Base-by-base conservation (phyloP, 352 stramenopile species). In the Lagenidium giganteum region DNA sequence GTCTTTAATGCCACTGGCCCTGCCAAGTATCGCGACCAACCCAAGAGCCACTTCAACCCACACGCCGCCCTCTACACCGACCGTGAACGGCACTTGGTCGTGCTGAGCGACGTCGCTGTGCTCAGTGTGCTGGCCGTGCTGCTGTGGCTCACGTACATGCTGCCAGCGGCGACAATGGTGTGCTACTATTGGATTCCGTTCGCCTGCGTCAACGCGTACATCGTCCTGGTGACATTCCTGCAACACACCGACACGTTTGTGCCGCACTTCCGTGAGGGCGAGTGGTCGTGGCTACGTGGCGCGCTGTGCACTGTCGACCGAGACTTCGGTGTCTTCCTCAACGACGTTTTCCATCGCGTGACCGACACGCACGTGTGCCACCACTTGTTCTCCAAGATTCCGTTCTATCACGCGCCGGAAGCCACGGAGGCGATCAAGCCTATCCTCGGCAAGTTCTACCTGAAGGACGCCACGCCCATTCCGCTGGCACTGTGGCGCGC, bases 321-420 rank as follows among this genome's bases (percentile, higher is more conserved):
- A n/a, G 86, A 87, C 3, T 98, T 98, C 50, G 87, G 95, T 35
- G 49, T 70, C 27, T 96, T 97, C 52, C 88, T 98, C 44, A 93
- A 98, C 64, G 86, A 90, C 48, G 94, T 97, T 42, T 84, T 98
- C 57, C 96, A 99, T 72, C 91, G 93, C 66, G 98, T 99, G 63
- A 81, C 90, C 28, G 90, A 95, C 70, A 98, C 95, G 23, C 96
- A 99, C 68, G 93, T 99, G 40, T 87, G 73, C 38, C 96, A 99
- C 66, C 96, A 99, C 65, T 81, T 99, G 27, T 98, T 98, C 67
- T 95, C 93, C 59, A 96, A 98, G 72, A 97, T 99, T 85, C 96
- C 96, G 11, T 98, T 97, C 62, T 99, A 98, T 79, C 91, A 98
- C 67, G 95, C 93, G 11, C 60, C 90, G 43, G 89, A 98, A 47